phyloP scores from a whole-genome alignment of 73 alveolate species.

The Stentor coeruleus region DNA sequence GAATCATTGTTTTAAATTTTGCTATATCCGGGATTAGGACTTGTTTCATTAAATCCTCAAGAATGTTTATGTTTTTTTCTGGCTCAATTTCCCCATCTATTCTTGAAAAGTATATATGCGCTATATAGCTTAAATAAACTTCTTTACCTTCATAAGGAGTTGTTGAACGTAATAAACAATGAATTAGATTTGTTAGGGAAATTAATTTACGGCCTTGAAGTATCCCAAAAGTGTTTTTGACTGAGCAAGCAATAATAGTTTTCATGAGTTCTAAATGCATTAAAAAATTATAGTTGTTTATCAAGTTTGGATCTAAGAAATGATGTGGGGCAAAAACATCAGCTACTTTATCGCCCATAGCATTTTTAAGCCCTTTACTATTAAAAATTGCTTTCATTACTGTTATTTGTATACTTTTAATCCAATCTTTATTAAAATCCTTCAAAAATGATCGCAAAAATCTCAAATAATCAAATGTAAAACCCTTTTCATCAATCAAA shows the following conservation, averaged over 20 bases:
- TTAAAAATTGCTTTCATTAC: neutral
- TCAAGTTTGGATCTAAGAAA: neutral
- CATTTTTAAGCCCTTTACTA: neutral
- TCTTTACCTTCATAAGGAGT: neutral
- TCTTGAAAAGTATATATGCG: neutral
- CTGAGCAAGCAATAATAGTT: neutral
- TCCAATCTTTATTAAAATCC: neutral
- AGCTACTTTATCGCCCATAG: neutral
- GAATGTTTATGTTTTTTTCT: neutral
- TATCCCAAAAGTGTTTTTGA: neutral
- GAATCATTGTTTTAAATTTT: neutral
- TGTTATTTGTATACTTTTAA: neutral
- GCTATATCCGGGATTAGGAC: neutral
- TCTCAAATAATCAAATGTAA: neutral
- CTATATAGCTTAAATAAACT: neutral
- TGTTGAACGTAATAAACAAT: neutral
- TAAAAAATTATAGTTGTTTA: too few relatives aligned
- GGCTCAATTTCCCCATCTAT: neutral
- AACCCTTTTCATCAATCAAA: neutral
- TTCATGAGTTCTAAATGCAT: neutral
- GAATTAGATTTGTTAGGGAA: neutral
- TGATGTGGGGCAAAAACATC: neutral
- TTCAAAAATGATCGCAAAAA: neutral
- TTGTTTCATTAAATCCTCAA: neutral
- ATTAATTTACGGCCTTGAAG: constrained; percentile 10